Conservation (phyloP, 2,329 filamentous ascomycete species). For the Metarhizium sp. region DNA sequence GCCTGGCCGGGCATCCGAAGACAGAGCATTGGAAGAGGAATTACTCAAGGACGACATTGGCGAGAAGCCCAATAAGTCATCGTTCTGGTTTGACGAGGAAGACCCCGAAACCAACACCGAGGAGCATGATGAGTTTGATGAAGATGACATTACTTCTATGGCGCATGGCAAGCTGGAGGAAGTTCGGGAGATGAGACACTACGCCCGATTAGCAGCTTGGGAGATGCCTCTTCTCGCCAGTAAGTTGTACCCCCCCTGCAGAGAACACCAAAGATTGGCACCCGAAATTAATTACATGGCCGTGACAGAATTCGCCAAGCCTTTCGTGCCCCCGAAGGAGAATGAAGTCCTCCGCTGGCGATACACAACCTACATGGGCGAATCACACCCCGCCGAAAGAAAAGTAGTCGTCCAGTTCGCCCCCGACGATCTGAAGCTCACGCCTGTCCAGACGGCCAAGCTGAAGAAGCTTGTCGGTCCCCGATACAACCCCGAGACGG, state of each 20-base stretch:
- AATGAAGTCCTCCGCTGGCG: conserved; percentile 78
- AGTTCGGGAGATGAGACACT: conserved; percentile 80
- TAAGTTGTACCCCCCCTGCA: conserved; percentile 37
- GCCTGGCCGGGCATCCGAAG: conserved; percentile 21
- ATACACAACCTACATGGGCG: conserved; percentile 94
- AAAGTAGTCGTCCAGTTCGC: conserved; percentile 94
- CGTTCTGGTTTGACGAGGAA: conserved; percentile 41
- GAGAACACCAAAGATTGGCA: background rate
- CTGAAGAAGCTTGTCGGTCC: conserved; percentile 78
- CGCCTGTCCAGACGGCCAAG: conserved; percentile 61
- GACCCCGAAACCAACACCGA: conserved; percentile 38
- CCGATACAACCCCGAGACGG: conserved; percentile 78
- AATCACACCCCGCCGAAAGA: conserved; percentile 78
- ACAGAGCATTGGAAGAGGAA: conserved; percentile 21
- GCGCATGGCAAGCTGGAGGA: conserved; percentile 83
- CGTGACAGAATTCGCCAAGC: conserved; percentile 66
- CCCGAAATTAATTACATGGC: background rate
- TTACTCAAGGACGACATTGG: conserved; percentile 21
- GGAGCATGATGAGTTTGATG: conserved; percentile 56
- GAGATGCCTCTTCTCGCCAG: conserved; percentile 87
- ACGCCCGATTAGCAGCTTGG: conserved; percentile 81
- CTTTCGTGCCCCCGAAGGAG: conserved; percentile 62
- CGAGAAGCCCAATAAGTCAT: conserved; percentile 24
- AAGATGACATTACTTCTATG: conserved; percentile 75
- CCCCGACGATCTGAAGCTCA: conserved; percentile 62